These are phyloP conservation scores for Eucommia ulmoides DNA, from an alignment of 257 asterid genomes.

Conservation along the genomic window DNA sequence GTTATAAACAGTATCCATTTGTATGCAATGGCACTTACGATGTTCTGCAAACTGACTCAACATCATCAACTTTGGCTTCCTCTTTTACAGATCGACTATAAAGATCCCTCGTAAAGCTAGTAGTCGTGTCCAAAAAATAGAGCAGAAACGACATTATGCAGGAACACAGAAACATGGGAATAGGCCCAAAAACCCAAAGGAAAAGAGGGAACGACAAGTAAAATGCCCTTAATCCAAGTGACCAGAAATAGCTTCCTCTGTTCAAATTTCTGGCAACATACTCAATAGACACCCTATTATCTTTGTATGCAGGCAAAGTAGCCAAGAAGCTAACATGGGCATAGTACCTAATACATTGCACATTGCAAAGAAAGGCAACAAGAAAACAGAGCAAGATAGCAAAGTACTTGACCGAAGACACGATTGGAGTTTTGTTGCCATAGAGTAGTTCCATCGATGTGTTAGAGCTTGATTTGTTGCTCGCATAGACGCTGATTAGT, in stretches of 20 bases:
- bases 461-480: constrained; percentile 38
- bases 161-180: constrained; percentile 64
- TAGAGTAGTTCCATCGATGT: constrained; percentile 23
- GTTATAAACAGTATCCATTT: too few species aligned
- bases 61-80: constrained; percentile 13
- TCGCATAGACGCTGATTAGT: constrained; percentile 65
- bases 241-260: constrained; percentile 72
- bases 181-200: constrained; percentile 70
- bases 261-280: constrained; percentile 52
- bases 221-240: constrained; percentile 64
- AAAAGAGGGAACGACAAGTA: constrained; percentile 78
- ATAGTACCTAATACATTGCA: constrained; percentile 66
- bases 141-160: constrained; percentile 36
- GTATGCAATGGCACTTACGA: constrained; percentile 10
- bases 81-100: constrained; percentile 26
- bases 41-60: constrained; percentile 22
- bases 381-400: constrained; percentile 69
- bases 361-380: constrained; percentile 61
- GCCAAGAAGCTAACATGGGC: constrained; percentile 75
- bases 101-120: constrained; percentile 45
- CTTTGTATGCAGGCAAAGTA: constrained; percentile 42
- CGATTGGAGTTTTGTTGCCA: constrained; percentile 27
- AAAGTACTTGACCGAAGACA: constrained; percentile 53
- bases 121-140: constrained; percentile 66
- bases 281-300: constrained; percentile 40